Evolutionary conservation across 345 rosid species (phyloP), one percentile per base, ranked within the genome.

Genomic region (Euphorbia peplus): DNA sequence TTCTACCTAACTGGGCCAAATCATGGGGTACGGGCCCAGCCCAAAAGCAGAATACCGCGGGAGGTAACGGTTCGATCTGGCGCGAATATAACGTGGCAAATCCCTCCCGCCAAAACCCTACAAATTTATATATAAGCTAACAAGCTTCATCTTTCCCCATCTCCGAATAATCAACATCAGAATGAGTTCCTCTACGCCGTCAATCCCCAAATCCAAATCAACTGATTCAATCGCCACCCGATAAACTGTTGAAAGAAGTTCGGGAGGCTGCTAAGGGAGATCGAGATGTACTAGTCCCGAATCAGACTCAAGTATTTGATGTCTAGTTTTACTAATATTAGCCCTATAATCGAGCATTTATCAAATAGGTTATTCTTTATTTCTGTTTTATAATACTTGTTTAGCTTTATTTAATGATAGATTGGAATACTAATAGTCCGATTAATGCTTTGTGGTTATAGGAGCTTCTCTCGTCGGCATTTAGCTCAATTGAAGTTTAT

Each of bases 401-500:
- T n/a, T 22, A 5, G 13, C 22, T 60, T 65, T n/a, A 2, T 12
- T 37, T 67, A n/a, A n/a, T n/a, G n/a, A n/a, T n/a, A n/a, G n/a
- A n/a, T 35, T 29, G 32, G 32, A 29, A 4, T 53, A 22, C 46
- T 61, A 26, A 41, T 11, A 19, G 9, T 10, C 18, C 9, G 4
- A 2, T 32, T n/a, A n/a, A n/a, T n/a, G n/a, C n/a, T n/a, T n/a
- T 54, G 56, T 63, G 6, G 67, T 25, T 74, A 6, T 35, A 90
- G 98, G 97, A 92, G 96, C 84, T 92, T 95, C 75, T 73, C 87
- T 3, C 66, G 80, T 35, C 22, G 73, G 58, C 92, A 92, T 72
- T 79, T 95, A 75, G 89, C 95, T 65, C 95, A 88, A 41, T 3
- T 90, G 79, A 92, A 87, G 84, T 80, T 83, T 73, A 76, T 95